Conservation (phyloP, 495 filamentous ascomycete genomes). For the Tricharina praecox region DNA sequence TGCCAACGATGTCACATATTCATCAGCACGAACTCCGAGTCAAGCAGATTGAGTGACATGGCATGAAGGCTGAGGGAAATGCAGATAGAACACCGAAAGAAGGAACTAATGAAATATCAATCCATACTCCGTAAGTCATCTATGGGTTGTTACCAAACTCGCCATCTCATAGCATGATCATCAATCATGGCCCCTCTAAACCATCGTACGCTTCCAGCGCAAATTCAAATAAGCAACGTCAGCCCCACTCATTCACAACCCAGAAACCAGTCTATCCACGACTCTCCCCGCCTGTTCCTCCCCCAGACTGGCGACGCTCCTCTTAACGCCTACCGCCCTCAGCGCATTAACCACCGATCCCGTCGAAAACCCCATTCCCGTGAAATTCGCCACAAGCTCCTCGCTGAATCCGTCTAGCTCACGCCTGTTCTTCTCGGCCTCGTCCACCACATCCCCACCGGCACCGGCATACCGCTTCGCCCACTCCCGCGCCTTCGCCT, state of each 20-base stretch:
- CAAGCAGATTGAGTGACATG: too few species aligned
- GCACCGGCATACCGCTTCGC: constrained; percentile 70
- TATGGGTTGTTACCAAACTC: too few species aligned
- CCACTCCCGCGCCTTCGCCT: constrained; percentile 76
- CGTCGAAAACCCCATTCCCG: constrained; percentile 87
- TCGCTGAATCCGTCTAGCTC: constrained; percentile 86
- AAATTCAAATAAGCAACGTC: too few species aligned
- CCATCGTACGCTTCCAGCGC: too few species aligned
- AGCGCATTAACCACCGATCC: constrained; percentile 74
- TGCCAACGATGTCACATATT: neutral
- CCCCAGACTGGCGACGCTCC: constrained; percentile 8
- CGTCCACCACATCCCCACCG: neutral
- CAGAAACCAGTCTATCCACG: constrained; percentile 13
- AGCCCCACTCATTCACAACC: neutral
- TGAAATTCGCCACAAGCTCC: constrained; percentile 72
- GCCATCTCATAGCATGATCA: too few species aligned
- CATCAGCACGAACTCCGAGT: too few species aligned
- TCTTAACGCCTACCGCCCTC: constrained; percentile 60
- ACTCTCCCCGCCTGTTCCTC: constrained; percentile 21
- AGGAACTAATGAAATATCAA: too few species aligned
- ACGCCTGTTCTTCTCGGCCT: constrained; percentile 6
- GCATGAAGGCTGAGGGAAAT: too few species aligned
- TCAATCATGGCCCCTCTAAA: too few species aligned
- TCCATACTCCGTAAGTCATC: too few species aligned
- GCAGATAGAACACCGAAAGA: too few species aligned